Conservation (phyloP, 2,329 filamentous ascomycete genomes). For the Phialocephala sp. region DNA sequence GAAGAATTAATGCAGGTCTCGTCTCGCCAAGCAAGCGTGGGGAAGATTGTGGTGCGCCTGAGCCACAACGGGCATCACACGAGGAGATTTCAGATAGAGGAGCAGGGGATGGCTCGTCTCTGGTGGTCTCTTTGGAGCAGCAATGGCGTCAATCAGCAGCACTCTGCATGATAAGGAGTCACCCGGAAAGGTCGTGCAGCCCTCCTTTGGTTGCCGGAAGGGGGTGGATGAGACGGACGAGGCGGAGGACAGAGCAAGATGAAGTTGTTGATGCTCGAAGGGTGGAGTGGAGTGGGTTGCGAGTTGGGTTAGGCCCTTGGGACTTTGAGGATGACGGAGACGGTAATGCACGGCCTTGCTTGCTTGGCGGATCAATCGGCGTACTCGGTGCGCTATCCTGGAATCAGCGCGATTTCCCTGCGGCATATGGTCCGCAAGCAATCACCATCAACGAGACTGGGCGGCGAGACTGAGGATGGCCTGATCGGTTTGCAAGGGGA, state of each 20-base stretch:
- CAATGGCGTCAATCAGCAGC: constrained; percentile 30
- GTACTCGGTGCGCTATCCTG: neutral
- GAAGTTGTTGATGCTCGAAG: constrained; percentile 5
- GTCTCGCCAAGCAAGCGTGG: constrained; percentile 38
- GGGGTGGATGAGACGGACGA: constrained; percentile 1
- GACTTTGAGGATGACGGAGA: neutral
- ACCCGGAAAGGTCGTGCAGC: constrained; percentile 25
- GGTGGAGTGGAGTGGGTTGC: neutral
- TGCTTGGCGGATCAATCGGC: neutral
- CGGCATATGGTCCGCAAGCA: too few relatives aligned
- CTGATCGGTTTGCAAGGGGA: neutral
- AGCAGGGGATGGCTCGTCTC: constrained; percentile 14
- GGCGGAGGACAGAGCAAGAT: neutral
- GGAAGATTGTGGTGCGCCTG: constrained; percentile 26
- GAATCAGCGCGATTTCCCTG: neutral
- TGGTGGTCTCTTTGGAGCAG: constrained; percentile 3
- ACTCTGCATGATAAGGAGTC: constrained; percentile 34
- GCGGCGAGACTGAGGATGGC: neutral
- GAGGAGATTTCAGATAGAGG: constrained; percentile 5
- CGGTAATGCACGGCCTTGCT: constrained; percentile 8
- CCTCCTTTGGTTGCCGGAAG: constrained; percentile 9
- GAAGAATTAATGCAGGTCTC: constrained; percentile 32
- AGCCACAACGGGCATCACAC: constrained; percentile 20
- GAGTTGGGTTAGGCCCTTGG: too few relatives aligned
- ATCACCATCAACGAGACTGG: neutral